Evolutionary conservation across 495 filamentous ascomycete genomes (phyloP), one percentile per base, ranked within the genome.

Genomic region (Talaromyces ruber): DNA sequence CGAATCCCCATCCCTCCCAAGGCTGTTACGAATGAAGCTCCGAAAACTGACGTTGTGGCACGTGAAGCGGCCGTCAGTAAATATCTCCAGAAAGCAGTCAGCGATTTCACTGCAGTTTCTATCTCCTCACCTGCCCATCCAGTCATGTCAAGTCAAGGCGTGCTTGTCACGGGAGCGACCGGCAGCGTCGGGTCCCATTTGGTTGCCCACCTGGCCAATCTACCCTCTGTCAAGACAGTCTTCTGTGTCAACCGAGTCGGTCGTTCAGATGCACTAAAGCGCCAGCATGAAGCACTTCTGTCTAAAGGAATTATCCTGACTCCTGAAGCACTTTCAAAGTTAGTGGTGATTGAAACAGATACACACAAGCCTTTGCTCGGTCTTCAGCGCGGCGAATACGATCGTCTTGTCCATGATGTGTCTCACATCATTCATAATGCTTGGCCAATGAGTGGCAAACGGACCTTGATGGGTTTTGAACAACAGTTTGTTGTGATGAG

Each of bases 361-460:
- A 73, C 72, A 2, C 63, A 71, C 0, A 75, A 77, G 43, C 66
- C 73, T 0, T 52, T 60, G 7, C 74, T 87, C 0, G 84, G 83
- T 2, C 73, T 87, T 0, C 24, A 73, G 0, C 14, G 34, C 0
- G 34, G 62, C 16, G 70, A 74, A 1, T 84, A 83, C 59, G 30
- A 70, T 18, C 21, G 45, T 4, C 72, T 85, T 4, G 61, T 71
- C 3, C 56, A 66, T 5, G 68, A 45, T 16, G 78, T 80, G 3
- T 85, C 82, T 1, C 77, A 84, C 53, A 78, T 86, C 16, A 65
- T 85, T 34, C 82, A 86, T 66, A 84, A 82, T 57, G 83, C 82
- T 8, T 85, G 82, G 82, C 81, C 79, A 0, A 84, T 86, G 81
- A 80, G 74, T 63, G 74, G 63, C 24, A 78, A 66, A 28, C 68